Percentiles rank a stretch among this genome's conserved stretches.
Conservation (phyloP, 176 grass and related monocot species). For the Lolium perenne region DNA sequence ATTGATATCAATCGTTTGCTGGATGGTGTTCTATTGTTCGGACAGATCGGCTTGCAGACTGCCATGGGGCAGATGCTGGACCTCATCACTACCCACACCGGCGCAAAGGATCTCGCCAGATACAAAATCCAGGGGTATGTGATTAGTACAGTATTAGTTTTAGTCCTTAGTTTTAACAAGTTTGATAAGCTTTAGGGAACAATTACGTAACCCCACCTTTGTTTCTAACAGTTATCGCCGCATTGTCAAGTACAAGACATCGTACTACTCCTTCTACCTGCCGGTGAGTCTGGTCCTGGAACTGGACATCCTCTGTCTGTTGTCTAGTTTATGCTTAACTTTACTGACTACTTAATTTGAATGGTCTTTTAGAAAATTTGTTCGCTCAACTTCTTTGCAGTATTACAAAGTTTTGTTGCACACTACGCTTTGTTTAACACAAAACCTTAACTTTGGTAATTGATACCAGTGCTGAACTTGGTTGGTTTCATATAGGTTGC, state of each 20-base stretch:
- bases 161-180: neutral
- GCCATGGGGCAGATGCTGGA: constrained; percentile 76
- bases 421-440: neutral
- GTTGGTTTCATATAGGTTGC: constrained; percentile 44
- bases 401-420: neutral
- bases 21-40: neutral
- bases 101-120: constrained; percentile 59
- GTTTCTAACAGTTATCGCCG: constrained; percentile 56
- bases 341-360: neutral
- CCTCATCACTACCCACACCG: constrained; percentile 65
- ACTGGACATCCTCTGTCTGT: neutral
- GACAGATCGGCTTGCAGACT: constrained; percentile 65
- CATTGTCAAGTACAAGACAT: constrained; percentile 77
- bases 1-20: neutral
- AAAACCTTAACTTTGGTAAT: neutral
- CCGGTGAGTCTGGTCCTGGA: constrained; percentile 50
- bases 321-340: neutral
- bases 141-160: neutral
- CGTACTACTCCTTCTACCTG: constrained; percentile 76
- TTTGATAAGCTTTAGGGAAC: neutral
- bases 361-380: neutral
- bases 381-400: neutral
- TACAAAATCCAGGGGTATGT: constrained; percentile 66
- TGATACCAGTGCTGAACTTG: neutral
- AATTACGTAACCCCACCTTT: neutral